phyloP scores from a whole-genome alignment of 1,284 basidiomycete genomes.

The Cryptococcus wingfieldii region DNA sequence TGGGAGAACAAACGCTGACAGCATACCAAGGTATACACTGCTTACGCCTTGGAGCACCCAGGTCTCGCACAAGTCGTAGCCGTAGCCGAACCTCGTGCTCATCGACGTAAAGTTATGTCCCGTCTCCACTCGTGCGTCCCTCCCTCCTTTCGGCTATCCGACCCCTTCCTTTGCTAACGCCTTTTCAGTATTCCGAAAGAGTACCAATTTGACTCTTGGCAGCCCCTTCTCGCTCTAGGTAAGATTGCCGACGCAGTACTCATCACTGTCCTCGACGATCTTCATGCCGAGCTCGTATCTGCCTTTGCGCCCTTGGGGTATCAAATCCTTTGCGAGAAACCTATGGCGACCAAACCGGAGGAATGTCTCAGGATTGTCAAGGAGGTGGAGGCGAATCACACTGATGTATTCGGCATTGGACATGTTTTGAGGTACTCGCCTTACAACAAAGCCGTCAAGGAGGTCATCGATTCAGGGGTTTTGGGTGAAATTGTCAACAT shows the following conservation, averaged over 20 bases:
- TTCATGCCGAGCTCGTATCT: slow-evolving; percentile 67
- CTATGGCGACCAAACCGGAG: slow-evolving; percentile 69
- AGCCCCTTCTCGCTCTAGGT: slow-evolving; percentile 61
- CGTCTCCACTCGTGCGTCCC: slow-evolving; percentile 51
- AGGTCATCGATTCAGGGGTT: slow-evolving; percentile 63
- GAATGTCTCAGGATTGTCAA: slow-evolving; percentile 72
- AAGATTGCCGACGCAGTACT: slow-evolving; percentile 74
- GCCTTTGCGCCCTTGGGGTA: slow-evolving; percentile 76
- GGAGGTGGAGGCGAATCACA: slow-evolving; percentile 57
- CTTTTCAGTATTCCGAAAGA: slow-evolving; percentile 55
- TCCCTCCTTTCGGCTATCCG: not conserved
- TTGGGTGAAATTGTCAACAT: slow-evolving; percentile 74
- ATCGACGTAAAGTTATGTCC: slow-evolving; percentile 60
- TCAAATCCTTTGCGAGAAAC: slow-evolving; percentile 83
- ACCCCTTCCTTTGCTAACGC: not conserved
- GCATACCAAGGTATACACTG: slow-evolving; percentile 59
- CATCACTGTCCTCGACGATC: slow-evolving; percentile 63
- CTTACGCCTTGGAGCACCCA: slow-evolving; percentile 61
- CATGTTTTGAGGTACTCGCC: slow-evolving; percentile 79
- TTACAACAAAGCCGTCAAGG: slow-evolving; percentile 65
- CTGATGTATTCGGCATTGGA: slow-evolving; percentile 72
- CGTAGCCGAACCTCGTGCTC: slow-evolving; percentile 71
- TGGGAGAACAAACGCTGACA: not conserved
- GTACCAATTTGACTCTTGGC: slow-evolving; percentile 67
- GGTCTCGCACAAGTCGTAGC: slow-evolving; percentile 68